Evolutionary conservation across 192 early-diverging fungal genomes (phyloP).

Genomic region (Kickxella alabastrina): DNA sequence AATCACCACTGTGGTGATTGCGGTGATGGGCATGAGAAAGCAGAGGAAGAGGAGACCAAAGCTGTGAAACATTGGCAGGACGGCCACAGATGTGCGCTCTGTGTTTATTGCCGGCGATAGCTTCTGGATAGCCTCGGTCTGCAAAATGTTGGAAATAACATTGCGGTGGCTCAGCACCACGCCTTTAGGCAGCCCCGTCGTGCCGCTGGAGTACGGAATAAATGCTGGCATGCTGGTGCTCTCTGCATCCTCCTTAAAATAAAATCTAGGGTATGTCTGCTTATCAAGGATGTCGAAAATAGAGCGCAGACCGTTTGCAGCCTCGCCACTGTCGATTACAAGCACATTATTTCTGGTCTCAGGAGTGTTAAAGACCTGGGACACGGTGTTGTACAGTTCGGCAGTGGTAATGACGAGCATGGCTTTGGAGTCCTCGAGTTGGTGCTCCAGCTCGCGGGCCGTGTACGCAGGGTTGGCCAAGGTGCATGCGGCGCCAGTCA

Average conservation of each 20-base stretch:
- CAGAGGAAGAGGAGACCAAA: constrained; percentile 32
- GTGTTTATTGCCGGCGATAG: background rate
- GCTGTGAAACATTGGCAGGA: constrained; percentile 68
- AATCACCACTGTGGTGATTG: constrained; percentile 56
- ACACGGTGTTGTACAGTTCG: constrained; percentile 3
- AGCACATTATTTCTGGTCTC: background rate
- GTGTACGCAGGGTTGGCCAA: constrained; percentile 79
- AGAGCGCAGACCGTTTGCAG: background rate
- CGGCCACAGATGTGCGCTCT: constrained; percentile 11
- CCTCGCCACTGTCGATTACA: background rate
- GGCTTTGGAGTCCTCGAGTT: constrained; percentile 71
- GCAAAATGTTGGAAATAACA: constrained; percentile 58
- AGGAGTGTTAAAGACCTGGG: background rate
- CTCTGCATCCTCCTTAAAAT: background rate
- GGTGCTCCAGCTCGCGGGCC: constrained; percentile 66
- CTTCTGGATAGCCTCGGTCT: constrained; percentile 13
- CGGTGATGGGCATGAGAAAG: constrained; percentile 18
- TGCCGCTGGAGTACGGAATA: constrained; percentile 68
- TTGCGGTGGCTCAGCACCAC: constrained; percentile 63
- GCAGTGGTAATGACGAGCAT: constrained; percentile 56
- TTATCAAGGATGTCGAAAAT: constrained; percentile 6
- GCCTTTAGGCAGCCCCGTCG: constrained; percentile 64
- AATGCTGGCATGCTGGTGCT: constrained; percentile 24
- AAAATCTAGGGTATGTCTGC: no score
- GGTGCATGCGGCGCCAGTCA: constrained; percentile 63